Conservation (phyloP, 495 filamentous ascomycete species). For the Aspergillus affinis region DNA sequence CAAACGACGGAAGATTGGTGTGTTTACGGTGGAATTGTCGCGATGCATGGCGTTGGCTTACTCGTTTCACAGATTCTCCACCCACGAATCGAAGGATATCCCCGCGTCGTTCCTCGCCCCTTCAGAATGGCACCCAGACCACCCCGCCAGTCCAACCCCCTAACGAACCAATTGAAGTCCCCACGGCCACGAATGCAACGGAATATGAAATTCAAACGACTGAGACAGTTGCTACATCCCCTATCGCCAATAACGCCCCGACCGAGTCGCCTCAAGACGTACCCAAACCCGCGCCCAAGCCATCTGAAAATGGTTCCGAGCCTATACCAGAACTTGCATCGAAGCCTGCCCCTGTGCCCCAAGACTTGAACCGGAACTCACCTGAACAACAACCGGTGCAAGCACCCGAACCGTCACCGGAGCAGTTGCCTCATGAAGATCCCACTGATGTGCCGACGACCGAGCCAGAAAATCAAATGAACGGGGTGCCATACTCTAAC, state of each 20-base stretch:
- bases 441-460: not conserved
- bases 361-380: not conserved
- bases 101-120: constrained; percentile 1
- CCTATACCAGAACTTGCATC: not conserved
- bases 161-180: not conserved
- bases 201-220: not conserved
- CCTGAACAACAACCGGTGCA: not conserved
- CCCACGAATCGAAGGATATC: constrained; percentile 5
- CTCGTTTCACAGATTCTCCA: constrained; percentile 18
- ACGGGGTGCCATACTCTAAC: not conserved
- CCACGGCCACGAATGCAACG: not conserved
- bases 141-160: not conserved
- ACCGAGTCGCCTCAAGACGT: not conserved
- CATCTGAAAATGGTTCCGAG: not conserved
- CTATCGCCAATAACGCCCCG: no score
- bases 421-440: constrained; percentile 1
- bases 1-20: constrained; percentile 34
- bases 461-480: not conserved
- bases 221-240: no score
- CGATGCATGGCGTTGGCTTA: not conserved
- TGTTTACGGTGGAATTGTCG: constrained; percentile 6
- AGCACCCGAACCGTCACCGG: not conserved
- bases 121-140: constrained; percentile 12
- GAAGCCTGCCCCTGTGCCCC: constrained; percentile 1
- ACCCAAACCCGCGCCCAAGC: not conserved